phyloP scores from a whole-genome alignment of 2,329 filamentous ascomycete genomes.

The Aspergillus flavus region DNA sequence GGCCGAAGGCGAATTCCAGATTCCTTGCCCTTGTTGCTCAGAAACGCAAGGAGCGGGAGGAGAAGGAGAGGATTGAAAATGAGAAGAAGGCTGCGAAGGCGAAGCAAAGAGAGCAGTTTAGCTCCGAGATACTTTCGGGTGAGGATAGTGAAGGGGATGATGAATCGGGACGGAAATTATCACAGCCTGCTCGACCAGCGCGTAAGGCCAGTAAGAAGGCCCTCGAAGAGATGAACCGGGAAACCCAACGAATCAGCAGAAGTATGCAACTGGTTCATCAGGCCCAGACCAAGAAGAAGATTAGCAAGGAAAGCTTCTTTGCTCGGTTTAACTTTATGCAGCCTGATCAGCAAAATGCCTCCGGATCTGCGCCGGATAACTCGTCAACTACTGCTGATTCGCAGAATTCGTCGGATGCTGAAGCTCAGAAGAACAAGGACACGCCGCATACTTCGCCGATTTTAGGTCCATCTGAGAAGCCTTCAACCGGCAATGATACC shows the following conservation, averaged over 20 bases:
- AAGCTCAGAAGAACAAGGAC: constrained; percentile 50
- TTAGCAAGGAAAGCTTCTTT: constrained; percentile 80
- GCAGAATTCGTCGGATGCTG: constrained; percentile 45
- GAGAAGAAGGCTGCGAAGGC: constrained; percentile 42
- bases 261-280: constrained; percentile 91
- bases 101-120: constrained; percentile 36
- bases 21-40: constrained; percentile 73
- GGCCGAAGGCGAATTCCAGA: constrained; percentile 53
- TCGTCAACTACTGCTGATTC: constrained; percentile 55
- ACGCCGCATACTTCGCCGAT: constrained; percentile 73
- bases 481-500: background rate
- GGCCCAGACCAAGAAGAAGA: constrained; percentile 87
- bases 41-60: constrained; percentile 72
- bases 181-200: constrained; percentile 66
- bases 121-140: constrained; percentile 49
- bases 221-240: constrained; percentile 88
- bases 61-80: constrained; percentile 61
- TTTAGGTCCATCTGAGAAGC: constrained; percentile 26
- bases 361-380: constrained; percentile 30
- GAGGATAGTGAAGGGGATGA: constrained; percentile 63
- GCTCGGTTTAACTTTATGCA: constrained; percentile 77
- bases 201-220: constrained; percentile 94
- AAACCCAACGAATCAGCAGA: constrained; percentile 87
- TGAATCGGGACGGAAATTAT: constrained; percentile 67
- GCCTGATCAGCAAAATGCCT: constrained; percentile 33